Evolutionary conservation across 2,329 filamentous ascomycete species (phyloP), one percentile per base, ranked within the genome.

Genomic region (Diaporthe batatas): DNA sequence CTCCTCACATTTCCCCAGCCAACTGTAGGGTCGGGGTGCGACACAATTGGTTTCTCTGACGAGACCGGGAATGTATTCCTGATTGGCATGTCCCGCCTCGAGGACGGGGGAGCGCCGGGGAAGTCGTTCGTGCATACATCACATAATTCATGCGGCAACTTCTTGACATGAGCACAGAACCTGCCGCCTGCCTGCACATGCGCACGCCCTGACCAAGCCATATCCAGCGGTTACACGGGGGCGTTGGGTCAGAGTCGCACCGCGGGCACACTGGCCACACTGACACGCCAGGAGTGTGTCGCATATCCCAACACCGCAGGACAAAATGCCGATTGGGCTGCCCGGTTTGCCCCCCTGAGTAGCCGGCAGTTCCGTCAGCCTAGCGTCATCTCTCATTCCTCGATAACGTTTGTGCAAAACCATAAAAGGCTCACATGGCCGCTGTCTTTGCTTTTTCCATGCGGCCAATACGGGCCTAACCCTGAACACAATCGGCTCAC

Each of bases 351-450:
- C 62, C 62, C 44, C 62, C 62, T 67, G 62, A 67, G 32, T 34
- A 25, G 62, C 47, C 62, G 29, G 62, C 62, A 67, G 47, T 53
- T 53, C 47, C 62, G 62, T 67, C 62, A 67, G 62, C 47, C 53
- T 67, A 53, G 36, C 47, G 62, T 67, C 62, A 67, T 49, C 32
- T 16, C 62, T 36, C 59, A 53, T 67, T 53, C 62, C 62, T 67
- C n/a, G 47, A 53, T 67, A 53, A 53, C 47, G 62, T 53, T 53
- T 32, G 44, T 25, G 32, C 62, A 67, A 67, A 67, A 67, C 62
- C 62, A 67, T 67, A 53, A 67, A 67, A 53, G 62, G 62, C 62
- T 67, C 62, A 67, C 62, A 67, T 67, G 62, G 47, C 62, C 62
- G 62, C 47, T 5, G 32, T 67, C 62, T 67, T 67, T 67, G 47